Conservation (phyloP, 805 yeast species). For the Peterozyma toletana region DNA sequence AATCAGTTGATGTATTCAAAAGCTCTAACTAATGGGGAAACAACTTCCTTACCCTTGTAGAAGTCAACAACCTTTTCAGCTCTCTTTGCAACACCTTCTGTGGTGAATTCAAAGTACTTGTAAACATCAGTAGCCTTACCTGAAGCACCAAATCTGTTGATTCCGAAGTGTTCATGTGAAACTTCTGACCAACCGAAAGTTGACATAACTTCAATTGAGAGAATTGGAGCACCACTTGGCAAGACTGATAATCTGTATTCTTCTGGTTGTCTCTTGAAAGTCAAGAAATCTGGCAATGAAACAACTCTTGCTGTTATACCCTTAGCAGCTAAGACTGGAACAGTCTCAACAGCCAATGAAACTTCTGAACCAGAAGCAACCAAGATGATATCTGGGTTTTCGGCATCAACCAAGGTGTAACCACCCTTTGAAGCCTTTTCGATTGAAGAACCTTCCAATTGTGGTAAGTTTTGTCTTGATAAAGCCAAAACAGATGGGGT, state of each 20-base stretch:
- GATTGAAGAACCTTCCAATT: constrained; percentile 84
- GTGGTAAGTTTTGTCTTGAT: constrained; percentile 86
- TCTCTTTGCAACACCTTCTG: constrained; percentile 86
- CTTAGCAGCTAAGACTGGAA: constrained; percentile 56
- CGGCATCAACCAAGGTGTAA: constrained; percentile 62
- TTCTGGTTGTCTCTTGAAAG: constrained; percentile 77
- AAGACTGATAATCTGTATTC: constrained; percentile 81
- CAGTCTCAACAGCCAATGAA: constrained; percentile 71
- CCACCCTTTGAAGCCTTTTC: constrained; percentile 96
- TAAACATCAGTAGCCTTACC: constrained; percentile 82
- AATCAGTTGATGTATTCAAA: constrained; percentile 35
- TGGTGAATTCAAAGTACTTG: constrained; percentile 83
- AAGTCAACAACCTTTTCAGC: constrained; percentile 72
- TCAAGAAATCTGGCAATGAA: constrained; percentile 86
- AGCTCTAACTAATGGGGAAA: constrained; percentile 77
- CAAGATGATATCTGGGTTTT: constrained; percentile 62
- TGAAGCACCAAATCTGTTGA: constrained; percentile 94
- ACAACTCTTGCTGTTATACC: constrained; percentile 80
- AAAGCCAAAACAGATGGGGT: constrained; percentile 75
- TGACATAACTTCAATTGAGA: constrained; percentile 91
- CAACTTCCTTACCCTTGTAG: constrained; percentile 69
- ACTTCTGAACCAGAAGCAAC: constrained; percentile 97
- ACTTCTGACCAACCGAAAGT: constrained; percentile 91
- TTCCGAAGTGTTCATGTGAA: constrained; percentile 94
- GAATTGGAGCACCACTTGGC: constrained; percentile 90